Conservation (phyloP, 192 early-diverging fungal genomes). For the Chytriomyces confervae region DNA sequence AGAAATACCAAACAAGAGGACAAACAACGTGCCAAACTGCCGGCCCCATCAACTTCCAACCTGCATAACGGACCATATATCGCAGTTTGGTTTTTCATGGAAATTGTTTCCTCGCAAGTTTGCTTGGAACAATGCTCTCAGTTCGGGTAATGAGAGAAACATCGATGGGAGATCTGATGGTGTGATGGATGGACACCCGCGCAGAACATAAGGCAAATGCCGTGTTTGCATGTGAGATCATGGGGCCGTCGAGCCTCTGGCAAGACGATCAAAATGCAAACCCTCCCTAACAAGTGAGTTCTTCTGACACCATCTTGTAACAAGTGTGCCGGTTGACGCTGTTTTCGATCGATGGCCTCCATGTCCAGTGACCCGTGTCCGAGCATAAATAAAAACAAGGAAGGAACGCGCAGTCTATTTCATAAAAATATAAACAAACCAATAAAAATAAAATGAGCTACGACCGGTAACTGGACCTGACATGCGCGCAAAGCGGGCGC, state of each 20-base stretch:
- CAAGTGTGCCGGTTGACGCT: not conserved
- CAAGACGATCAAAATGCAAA: no score
- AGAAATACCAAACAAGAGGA: slow-evolving; percentile 30
- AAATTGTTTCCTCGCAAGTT: slow-evolving; percentile 83
- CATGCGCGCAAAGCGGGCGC: not conserved
- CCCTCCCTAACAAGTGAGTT: not conserved
- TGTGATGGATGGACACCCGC: no score
- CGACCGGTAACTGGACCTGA: slow-evolving; percentile 4
- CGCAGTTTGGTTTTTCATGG: slow-evolving; percentile 66
- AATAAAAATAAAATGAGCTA: slow-evolving; percentile 21
- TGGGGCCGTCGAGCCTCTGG: no score
- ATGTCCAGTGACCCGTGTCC: not conserved
- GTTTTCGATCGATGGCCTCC: not conserved
- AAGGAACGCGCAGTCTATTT: not conserved
- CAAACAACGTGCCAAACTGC: slow-evolving; percentile 60
- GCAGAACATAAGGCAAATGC: no score
- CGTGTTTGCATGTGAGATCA: no score
- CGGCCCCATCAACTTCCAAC: slow-evolving; percentile 88
- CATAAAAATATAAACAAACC: not conserved
- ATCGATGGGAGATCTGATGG: no score
- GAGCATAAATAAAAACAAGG: not conserved
- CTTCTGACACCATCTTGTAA: not conserved
- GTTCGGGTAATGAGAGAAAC: slow-evolving; percentile 43
- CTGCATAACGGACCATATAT: slow-evolving; percentile 78
- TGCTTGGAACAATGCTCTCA: slow-evolving; percentile 96